phyloP scores from a whole-genome alignment of 495 filamentous ascomycete species.

The Parachaetomium inaequale region DNA sequence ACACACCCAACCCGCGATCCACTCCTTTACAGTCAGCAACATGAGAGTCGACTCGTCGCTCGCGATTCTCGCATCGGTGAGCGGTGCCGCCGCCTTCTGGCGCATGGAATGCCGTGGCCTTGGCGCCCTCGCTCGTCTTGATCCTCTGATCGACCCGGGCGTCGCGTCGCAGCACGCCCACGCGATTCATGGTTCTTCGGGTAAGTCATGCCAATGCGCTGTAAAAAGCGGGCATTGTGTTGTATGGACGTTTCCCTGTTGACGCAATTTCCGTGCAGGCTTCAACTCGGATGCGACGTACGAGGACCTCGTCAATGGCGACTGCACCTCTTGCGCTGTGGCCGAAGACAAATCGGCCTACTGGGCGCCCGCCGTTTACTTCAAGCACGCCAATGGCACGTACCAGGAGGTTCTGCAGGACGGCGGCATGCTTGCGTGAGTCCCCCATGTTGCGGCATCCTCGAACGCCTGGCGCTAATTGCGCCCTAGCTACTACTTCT shows the following conservation, averaged over 20 bases:
- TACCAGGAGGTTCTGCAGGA: slow-evolving; percentile 50
- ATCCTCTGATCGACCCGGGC: slow-evolving; percentile 66
- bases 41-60: slow-evolving; percentile 33
- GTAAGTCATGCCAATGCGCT: slow-evolving; percentile 32
- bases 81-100: slow-evolving; percentile 68
- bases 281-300: slow-evolving; percentile 47
- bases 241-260: not conserved
- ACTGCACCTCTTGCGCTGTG: slow-evolving; percentile 64
- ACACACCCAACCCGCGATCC: slow-evolving; percentile 9
- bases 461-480: not conserved
- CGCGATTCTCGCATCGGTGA: slow-evolving; percentile 28
- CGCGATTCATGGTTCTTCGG: slow-evolving; percentile 64
- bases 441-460: not conserved
- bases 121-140: slow-evolving; percentile 62
- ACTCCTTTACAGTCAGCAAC: slow-evolving; percentile 20
- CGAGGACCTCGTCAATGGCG: slow-evolving; percentile 48
- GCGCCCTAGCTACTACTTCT: slow-evolving; percentile 63
- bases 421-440: slow-evolving; percentile 61
- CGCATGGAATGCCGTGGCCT: slow-evolving; percentile 75
- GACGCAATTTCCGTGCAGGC: slow-evolving; percentile 32
- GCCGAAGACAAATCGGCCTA: slow-evolving; percentile 65
- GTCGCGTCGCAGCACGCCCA: slow-evolving; percentile 64
- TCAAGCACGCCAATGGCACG: slow-evolving; percentile 46
- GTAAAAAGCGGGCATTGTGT: not conserved
- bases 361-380: slow-evolving; percentile 65